Evolutionary conservation across 176 grass and related monocot genomes (phyloP), one percentile per base, ranked within the genome.

Genomic region (Carex parvula): DNA sequence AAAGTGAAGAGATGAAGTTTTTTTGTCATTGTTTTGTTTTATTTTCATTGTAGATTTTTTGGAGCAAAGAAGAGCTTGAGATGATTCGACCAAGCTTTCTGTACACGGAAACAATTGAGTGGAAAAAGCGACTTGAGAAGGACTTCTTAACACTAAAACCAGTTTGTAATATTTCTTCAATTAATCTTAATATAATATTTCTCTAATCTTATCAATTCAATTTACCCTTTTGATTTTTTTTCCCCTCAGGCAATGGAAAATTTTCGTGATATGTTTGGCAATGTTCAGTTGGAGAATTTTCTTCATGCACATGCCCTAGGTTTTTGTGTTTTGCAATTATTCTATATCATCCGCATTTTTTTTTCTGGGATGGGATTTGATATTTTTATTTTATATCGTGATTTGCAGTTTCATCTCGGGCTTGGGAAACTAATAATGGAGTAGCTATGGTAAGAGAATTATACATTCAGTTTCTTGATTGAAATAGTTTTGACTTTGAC

Each of bases 331-430:
- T 21, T 86, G 16, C 70, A 63, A 71, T 79, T 76, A 8, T 81
- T 59, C 0, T 37, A 44, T 80, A 57, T 60, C 82, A 14, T 33
- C 17, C 68, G 57, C 35, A 42, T 15, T 80, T 71, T 1, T 56
- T 22, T 60, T 37, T 64, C 12, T 35, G 54, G 5, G 46, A 58
- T 33, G 16, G 79, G 41, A 67, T 81, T 79, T 75, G 83, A 60
- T 83, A 64, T 71, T 17, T n/a, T 60, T 52, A 89, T 90, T 60
- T 46, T 81, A 80, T 62, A 33, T 70, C 39, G 13, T 52, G 21
- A 8, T 55, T 33, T 90, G 80, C 88, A 94, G 94, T 97, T 86
- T 85, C 88, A 85, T 97, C 94, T 84, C 86, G 92, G 84, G 90
- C 90, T 85, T 97, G 94, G 92, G 46, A 18, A 73, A 90, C 85